Percentiles rank a stretch among this genome's conserved stretches.
phyloP scores from a whole-genome alignment of 192 early-diverging fungal genomes.

The Coemansia sp. region DNA sequence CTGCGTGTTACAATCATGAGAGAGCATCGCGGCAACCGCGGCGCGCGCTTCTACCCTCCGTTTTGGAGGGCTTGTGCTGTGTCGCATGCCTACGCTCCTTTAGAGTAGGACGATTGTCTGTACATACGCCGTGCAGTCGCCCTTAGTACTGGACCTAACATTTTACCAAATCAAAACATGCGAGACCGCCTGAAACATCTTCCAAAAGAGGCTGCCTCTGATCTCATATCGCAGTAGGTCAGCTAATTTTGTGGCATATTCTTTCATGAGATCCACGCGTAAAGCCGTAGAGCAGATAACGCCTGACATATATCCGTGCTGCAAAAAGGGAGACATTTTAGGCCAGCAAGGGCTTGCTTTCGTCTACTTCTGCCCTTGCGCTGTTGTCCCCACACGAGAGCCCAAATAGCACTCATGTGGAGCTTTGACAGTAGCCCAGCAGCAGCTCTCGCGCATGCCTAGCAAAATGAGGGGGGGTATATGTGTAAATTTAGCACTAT shows the following conservation, averaged over 20 bases:
- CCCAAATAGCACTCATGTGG: neutral
- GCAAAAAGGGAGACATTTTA: neutral
- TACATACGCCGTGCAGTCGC: conserved; percentile 25
- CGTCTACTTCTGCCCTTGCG: neutral
- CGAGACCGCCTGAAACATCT: neutral
- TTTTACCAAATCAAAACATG: neutral
- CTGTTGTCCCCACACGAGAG: neutral
- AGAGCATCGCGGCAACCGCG: conserved; percentile 36
- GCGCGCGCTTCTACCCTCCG: conserved; percentile 32
- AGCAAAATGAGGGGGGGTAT: neutral
- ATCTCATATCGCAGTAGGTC: neutral
- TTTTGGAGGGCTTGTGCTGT: conserved; percentile 42
- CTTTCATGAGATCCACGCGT: neutral
- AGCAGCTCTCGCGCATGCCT: neutral
- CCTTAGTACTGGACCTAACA: conserved; percentile 57
- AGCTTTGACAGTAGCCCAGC: neutral
- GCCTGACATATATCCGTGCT: neutral
- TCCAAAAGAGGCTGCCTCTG: neutral
- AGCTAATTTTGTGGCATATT: neutral
- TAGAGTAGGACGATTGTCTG: conserved; percentile 47
- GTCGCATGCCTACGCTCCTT: conserved; percentile 46
- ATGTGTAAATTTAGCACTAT: neutral
- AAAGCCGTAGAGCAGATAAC: neutral
- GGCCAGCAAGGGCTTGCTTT: neutral
- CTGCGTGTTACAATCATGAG: conserved; percentile 48